A percentile compares a stretch with the other conserved stretches of the same genome.
Conservation (phyloP, 179 eudicot genomes). For the Corrigiola litoralis region DNA sequence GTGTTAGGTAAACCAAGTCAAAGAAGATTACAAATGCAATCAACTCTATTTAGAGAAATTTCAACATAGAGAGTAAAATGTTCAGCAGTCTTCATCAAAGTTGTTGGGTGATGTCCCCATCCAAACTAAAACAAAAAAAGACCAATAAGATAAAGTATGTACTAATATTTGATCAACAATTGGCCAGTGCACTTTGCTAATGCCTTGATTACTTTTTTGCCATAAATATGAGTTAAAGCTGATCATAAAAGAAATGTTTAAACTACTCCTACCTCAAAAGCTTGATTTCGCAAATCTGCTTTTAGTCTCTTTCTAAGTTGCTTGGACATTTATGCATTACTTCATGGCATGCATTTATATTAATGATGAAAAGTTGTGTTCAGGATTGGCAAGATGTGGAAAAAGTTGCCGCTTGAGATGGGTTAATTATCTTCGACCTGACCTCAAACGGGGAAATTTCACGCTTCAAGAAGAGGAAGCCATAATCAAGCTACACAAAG, state of each 20-base stretch:
- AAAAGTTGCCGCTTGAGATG: constrained; percentile 87
- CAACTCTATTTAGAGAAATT: constrained; percentile 1
- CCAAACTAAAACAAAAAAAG: constrained; percentile 17
- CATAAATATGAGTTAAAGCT: background rate
- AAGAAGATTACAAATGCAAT: constrained; percentile 22
- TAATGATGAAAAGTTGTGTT: background rate
- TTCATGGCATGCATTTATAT: background rate
- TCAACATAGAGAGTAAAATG: constrained; percentile 21
- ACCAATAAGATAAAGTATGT: background rate
- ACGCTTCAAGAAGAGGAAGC: constrained; percentile 57
- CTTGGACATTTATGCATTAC: background rate
- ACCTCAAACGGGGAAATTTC: constrained; percentile 65
- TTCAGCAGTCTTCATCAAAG: constrained; percentile 26
- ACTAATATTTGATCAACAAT: too few relatives aligned
- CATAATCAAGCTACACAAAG: constrained; percentile 54
- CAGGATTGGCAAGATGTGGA: constrained; percentile 77
- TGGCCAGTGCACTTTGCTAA: too few relatives aligned
- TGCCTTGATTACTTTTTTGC: too few relatives aligned
- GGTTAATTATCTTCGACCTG: constrained; percentile 86
- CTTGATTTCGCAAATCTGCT: background rate
- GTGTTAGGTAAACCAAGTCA: constrained; percentile 30
- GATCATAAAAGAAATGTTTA: background rate
- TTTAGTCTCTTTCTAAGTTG: background rate
- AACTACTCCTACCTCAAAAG: too few relatives aligned
- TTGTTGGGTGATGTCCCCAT: constrained; percentile 36